Conservation (phyloP, 306 rosid genomes). For the Hippophae rhamnoides region DNA sequence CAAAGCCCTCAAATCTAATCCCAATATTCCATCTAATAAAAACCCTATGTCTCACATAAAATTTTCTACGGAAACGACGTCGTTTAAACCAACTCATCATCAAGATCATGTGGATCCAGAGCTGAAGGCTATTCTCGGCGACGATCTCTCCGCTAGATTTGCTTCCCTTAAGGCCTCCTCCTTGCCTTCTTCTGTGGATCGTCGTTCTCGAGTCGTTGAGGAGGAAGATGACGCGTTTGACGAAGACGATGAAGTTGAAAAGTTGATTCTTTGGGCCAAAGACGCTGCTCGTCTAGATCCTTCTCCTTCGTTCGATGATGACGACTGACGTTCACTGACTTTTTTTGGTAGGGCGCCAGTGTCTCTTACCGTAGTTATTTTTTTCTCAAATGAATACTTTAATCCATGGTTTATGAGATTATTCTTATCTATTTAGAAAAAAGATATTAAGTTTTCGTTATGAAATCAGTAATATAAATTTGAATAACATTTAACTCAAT, state of each 20-base stretch:
- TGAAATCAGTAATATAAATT: too few relatives aligned
- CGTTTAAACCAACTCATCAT: neutral
- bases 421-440: too few relatives aligned
- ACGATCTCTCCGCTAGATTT: constrained; percentile 51
- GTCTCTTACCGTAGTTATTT: too few relatives aligned
- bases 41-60: neutral
- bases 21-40: constrained; percentile 7
- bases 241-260: constrained; percentile 55
- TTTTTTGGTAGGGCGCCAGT: too few relatives aligned
- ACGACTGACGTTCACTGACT: neutral
- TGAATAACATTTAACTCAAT: too few relatives aligned
- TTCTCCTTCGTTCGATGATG: constrained; percentile 57
- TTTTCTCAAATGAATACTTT: too few relatives aligned
- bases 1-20: constrained; percentile 43
- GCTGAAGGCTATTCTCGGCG: constrained; percentile 24
- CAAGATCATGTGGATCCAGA: constrained; percentile 15
- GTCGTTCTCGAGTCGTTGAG: neutral
- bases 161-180: constrained; percentile 47
- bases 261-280: constrained; percentile 74
- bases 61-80: neutral
- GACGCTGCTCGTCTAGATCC: constrained; percentile 87
- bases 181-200: constrained; percentile 12
- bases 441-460: too few relatives aligned
- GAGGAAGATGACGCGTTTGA: constrained; percentile 26
- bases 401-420: too few relatives aligned